phyloP scores from a whole-genome alignment of 2,329 filamentous ascomycete genomes.

The Zymoseptoria passerinii region DNA sequence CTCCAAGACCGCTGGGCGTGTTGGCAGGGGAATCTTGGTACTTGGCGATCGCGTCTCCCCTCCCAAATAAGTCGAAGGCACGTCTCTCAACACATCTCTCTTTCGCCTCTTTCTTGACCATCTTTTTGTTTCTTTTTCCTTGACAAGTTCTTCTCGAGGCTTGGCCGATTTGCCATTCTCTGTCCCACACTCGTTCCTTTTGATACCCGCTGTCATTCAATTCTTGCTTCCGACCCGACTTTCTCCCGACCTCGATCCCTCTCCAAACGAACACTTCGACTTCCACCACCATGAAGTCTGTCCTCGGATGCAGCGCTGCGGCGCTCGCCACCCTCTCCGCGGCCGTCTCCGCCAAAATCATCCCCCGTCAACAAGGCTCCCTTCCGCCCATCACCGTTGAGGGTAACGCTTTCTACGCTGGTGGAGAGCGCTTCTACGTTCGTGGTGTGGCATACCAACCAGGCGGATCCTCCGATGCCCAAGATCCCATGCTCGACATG shows the following conservation, averaged over 20 bases:
- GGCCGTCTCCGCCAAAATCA: conserved; percentile 1
- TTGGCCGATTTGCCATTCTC: not conserved
- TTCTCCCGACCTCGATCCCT: not conserved
- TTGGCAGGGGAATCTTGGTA: not conserved
- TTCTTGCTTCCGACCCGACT: not conserved
- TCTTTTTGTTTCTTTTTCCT: not conserved
- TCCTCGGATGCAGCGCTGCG: conserved; percentile 11
- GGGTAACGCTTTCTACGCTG: conserved; percentile 47
- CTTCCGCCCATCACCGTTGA: conserved; percentile 19
- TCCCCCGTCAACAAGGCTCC: conserved; percentile 13
- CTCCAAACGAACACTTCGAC: not conserved
- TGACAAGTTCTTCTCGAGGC: not conserved
- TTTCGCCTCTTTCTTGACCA: not conserved
- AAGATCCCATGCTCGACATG: conserved; percentile 67
- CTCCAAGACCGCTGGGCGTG: not conserved
- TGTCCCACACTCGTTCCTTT: not conserved
- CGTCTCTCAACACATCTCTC: not conserved
- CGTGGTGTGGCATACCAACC: conserved; percentile 48
- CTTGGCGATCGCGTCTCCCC: not conserved
- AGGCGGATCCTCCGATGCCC: conserved; percentile 53
- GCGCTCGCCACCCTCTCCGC: conserved; percentile 12
- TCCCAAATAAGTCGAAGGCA: not conserved
- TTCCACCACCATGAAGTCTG: conserved; percentile 11
- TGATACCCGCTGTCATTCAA: not conserved
- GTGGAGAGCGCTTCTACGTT: conserved; percentile 52